Base-by-base conservation (phyloP, 306 rosid species). In the Prunus mume region DNA sequence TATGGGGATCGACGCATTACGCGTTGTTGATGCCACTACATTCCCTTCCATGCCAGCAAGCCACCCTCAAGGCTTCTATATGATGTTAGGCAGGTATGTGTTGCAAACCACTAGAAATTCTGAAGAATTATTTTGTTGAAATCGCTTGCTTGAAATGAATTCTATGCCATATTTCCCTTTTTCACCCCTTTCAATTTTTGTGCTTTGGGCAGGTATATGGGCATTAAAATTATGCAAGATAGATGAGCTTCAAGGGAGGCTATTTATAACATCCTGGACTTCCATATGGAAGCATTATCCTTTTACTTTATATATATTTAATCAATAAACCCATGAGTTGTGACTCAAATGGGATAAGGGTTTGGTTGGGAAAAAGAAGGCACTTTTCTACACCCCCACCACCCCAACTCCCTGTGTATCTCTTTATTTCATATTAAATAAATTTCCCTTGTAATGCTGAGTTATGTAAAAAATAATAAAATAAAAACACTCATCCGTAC, bases 61-160 rank as follows among this genome's bases (percentile, higher is more conserved):
- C 79, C 47, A 74, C 79, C 51, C 22, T 79, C 14, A 12, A 3
- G 51, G 15, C 12, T 10, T 14, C 12, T 9, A 7, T 43, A 67
- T 80, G 76, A 80, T 68, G 80, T 11, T 80, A 0, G 84, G 84
- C 58, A 61, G 80, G 84, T 74, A 38, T 3, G n/a, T 9, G 17
- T 8, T 55, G 12, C 10, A 52, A 19, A 10, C 0, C 10, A 3
- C 12, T 9, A 10, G 3, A 32, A 12, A 9, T 49, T 10, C 4
- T 13, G 2, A 3, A 14, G 25, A 68, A 47, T 46, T 12, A 2
- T 45, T 1, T 12, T 25, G 30, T 43, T 43, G 7, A 22, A 12
- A 2, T 9, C 4, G 4, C 14, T 22, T 63, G 12, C 32, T 15
- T 27, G 11, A 1, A 28, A 32, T 32, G 38, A 32, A 46, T 32